Evolutionary conservation across 2,329 filamentous ascomycete genomes (phyloP), one percentile per base, ranked within the genome.

Genomic region (Fusarium coffeatum): DNA sequence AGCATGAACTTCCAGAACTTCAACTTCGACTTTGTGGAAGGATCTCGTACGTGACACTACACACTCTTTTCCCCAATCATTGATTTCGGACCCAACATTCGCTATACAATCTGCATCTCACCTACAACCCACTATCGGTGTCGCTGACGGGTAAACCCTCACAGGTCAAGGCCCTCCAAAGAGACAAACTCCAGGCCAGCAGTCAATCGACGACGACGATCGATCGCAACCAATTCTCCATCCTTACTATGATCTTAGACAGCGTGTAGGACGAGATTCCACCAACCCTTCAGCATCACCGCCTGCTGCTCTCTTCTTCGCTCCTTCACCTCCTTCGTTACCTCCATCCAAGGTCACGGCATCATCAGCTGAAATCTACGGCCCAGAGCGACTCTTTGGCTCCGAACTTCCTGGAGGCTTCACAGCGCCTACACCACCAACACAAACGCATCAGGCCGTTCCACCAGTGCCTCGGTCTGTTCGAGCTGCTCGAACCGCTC

Each of bases 281-380:
- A 69, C 69, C 59, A 68, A 62, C 46, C 55, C 65, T 7, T 69
- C 80, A 20, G 76, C 49, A 42, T 66, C 81, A 18, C 80, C 81
- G 40, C 78, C 78, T 27, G 78, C 79, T 20, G 71, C 62, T 59
- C 74, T 67, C 58, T 77, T 67, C 63, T 78, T 75, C 69, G 79
- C 79, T 3, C 81, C 82, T 3, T 81, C 82, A 20, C 82, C 81
- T 34, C 80, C 80, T 12, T 78, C 78, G 30, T 73, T 78, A 16
- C 75, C 75, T 22, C 49, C 48, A 54, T 68, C 67, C 25, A 70
- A 68, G 27, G 45, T 69, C 34, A 71, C 68, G 20, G 71, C 77
- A 30, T 81, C 82, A 34, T 72, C 77, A 28, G 68, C 79, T 50
- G 83, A 85, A 61, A 76, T 83, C 30, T 83, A 85, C 78, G 83